Conservation (phyloP, 2,329 filamentous ascomycete genomes). For the Didymella keratinophila region DNA sequence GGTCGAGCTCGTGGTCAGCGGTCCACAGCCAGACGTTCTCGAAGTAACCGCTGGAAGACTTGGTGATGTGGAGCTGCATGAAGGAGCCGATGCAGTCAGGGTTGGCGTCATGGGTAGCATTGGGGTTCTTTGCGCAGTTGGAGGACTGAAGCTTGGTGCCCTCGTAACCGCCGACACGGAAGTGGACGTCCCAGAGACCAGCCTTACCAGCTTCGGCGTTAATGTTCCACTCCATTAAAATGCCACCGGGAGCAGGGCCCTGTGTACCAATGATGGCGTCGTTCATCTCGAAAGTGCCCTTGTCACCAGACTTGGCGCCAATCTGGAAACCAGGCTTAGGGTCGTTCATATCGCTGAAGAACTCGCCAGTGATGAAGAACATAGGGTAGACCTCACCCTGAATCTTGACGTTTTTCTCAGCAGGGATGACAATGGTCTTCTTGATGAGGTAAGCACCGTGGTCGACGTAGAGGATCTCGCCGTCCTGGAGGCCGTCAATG, state of each 20-base stretch:
- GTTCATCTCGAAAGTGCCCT: slow-evolving; percentile 83
- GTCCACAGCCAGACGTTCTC: slow-evolving; percentile 95
- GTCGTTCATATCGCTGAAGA: slow-evolving; percentile 77
- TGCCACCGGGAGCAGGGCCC: slow-evolving; percentile 84
- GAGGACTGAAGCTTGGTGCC: slow-evolving; percentile 84
- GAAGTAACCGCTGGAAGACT: slow-evolving; percentile 72
- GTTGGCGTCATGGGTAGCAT: slow-evolving; percentile 67
- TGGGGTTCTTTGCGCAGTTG: slow-evolving; percentile 79
- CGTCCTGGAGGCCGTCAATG: slow-evolving; percentile 70
- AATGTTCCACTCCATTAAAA: slow-evolving; percentile 92
- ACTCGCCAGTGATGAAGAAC: slow-evolving; percentile 79
- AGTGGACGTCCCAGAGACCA: slow-evolving; percentile 95
- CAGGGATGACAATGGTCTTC: slow-evolving; percentile 65
- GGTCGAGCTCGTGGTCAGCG: slow-evolving; percentile 87
- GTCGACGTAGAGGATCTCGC: slow-evolving; percentile 70
- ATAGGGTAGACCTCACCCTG: slow-evolving; percentile 91
- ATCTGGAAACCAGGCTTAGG: slow-evolving; percentile 88
- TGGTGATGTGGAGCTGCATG: slow-evolving; percentile 65
- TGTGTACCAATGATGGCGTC: slow-evolving; percentile 86
- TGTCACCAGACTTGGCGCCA: slow-evolving; percentile 73
- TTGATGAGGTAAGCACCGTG: slow-evolving; percentile 70
- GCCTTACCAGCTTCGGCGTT: slow-evolving; percentile 71
- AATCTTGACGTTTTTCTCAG: slow-evolving; percentile 77
- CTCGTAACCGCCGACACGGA: slow-evolving; percentile 86
- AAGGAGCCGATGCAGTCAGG: slow-evolving; percentile 77